A percentile compares a stretch with the other conserved stretches of the same genome.
phyloP scores from a whole-genome alignment of 2,329 filamentous ascomycete species.

The Juglanconis oblonga region DNA sequence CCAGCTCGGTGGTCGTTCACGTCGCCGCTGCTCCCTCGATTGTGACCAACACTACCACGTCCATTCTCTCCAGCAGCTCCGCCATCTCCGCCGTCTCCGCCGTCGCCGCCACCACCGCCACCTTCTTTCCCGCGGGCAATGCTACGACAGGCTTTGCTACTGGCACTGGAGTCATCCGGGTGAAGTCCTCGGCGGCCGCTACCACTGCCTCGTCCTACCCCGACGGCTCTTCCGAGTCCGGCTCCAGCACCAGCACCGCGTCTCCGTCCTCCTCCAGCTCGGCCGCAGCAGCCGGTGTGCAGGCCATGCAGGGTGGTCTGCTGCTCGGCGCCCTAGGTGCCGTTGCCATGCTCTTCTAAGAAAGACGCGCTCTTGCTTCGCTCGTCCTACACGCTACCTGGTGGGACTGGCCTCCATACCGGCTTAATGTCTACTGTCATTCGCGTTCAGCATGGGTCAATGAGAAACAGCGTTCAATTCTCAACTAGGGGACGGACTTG shows the following conservation, averaged over 20 bases:
- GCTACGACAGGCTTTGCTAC: slow-evolving; percentile 28
- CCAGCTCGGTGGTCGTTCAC: slow-evolving; percentile 22
- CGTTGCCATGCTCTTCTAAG: slow-evolving; percentile 14
- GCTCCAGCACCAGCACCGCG: slow-evolving; percentile 25
- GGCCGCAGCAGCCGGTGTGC: slow-evolving; percentile 5
- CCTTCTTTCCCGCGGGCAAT: slow-evolving; percentile 32
- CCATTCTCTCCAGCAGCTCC: slow-evolving; percentile 26
- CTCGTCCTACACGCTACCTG: background rate
- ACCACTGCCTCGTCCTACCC: slow-evolving; percentile 1
- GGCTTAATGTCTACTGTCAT: slow-evolving; percentile 4
- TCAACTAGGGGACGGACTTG: slow-evolving; percentile 2
- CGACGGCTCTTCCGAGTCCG: background rate
- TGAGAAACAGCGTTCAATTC: slow-evolving; percentile 13
- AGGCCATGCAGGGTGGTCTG: slow-evolving; percentile 15
- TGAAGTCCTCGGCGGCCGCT: slow-evolving; percentile 5
- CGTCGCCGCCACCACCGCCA: slow-evolving; percentile 24
- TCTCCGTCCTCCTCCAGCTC: slow-evolving; percentile 24
- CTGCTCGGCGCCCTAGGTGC: slow-evolving; percentile 15
- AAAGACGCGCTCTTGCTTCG: background rate
- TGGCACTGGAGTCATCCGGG: slow-evolving; percentile 10
- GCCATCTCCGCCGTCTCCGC: slow-evolving; percentile 24
- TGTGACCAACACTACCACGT: slow-evolving; percentile 22
- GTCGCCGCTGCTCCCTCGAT: slow-evolving; percentile 31
- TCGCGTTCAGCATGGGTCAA: slow-evolving; percentile 10
- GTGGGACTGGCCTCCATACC: background rate